phyloP scores from a whole-genome alignment of 352 stramenopile genomes.

The Globisporangium nunn region DNA sequence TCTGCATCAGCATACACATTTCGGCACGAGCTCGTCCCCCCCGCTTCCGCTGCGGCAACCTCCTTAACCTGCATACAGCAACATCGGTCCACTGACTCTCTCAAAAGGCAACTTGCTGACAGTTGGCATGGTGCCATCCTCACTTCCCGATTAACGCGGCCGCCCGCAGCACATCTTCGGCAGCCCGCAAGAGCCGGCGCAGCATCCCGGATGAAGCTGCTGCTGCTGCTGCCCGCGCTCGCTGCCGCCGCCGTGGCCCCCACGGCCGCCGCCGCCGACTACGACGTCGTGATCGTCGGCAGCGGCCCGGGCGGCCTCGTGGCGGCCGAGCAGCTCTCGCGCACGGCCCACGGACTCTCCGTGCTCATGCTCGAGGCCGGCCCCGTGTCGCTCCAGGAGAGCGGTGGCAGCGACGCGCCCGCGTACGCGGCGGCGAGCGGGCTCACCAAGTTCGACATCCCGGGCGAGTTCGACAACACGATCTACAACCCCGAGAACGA shows the following conservation, averaged over 20 bases:
- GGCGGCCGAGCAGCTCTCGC: constrained; percentile 22
- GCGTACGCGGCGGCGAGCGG: constrained; percentile 31
- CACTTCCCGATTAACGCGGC: background rate
- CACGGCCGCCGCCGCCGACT: constrained; percentile 11
- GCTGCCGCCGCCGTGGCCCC: background rate
- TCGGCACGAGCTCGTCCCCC: too few species aligned
- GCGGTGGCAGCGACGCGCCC: constrained; percentile 33
- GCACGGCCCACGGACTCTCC: constrained; percentile 14
- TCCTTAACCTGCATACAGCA: too few species aligned
- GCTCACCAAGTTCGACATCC: constrained; percentile 66
- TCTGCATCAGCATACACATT: background rate
- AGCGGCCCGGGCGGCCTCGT: constrained; percentile 22
- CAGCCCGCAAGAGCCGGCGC: background rate
- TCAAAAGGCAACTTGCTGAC: too few species aligned
- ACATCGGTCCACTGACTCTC: too few species aligned
- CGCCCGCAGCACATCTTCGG: background rate
- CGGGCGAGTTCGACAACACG: constrained; percentile 47
- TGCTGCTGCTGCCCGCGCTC: constrained; percentile 46
- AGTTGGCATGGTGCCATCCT: background rate
- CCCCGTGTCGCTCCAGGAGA: constrained; percentile 30
- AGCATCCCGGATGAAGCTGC: constrained; percentile 21
- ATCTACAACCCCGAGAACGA: constrained; percentile 38
- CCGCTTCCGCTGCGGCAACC: too few species aligned
- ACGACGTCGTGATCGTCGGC: constrained; percentile 27
- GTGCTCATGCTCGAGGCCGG: constrained; percentile 31